These are phyloP conservation scores for Saccharomycopsis amapae DNA, from an alignment of 805 yeast species.

Conservation along the genomic window DNA sequence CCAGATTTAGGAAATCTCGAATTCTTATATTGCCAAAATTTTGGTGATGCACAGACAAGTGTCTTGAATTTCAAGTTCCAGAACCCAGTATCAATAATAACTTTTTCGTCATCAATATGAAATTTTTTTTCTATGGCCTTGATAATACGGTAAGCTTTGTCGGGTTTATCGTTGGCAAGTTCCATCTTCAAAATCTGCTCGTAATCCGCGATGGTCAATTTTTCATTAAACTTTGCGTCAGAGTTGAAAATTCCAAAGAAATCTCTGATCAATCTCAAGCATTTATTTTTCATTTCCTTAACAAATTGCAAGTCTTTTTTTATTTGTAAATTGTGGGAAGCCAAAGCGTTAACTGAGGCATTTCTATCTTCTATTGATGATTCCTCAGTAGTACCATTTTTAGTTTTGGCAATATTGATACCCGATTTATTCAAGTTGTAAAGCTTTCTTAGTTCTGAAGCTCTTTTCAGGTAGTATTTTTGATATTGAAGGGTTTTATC, in stretches of 20 bases:
- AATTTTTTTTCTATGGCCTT: background rate
- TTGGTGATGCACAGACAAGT: conserved; percentile 10
- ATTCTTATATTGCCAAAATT: conserved; percentile 12
- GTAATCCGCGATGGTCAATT: conserved; percentile 8
- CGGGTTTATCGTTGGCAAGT: background rate
- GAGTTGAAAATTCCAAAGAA: conserved; percentile 5
- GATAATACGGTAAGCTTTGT: background rate
- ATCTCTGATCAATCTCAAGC: conserved; percentile 6
- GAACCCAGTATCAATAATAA: conserved; percentile 2
- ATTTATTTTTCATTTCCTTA: background rate
- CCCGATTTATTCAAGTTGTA: background rate
- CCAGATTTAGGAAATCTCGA: background rate
- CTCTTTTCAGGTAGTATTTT: background rate
- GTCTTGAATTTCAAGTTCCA: conserved; percentile 18
- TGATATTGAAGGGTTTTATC: background rate
- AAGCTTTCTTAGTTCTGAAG: background rate
- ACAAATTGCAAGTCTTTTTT: background rate
- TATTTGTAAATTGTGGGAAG: background rate
- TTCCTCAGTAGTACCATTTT: no score
- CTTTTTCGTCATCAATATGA: background rate
- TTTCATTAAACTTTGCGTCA: background rate
- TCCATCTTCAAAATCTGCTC: background rate
- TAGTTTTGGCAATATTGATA: background rate
- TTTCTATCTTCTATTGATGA: no score
- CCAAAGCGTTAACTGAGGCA: no score